Evolutionary conservation across 805 yeast species (phyloP), one percentile per base, ranked within the genome.

Genomic region (Pichia gijzeniarum): DNA sequence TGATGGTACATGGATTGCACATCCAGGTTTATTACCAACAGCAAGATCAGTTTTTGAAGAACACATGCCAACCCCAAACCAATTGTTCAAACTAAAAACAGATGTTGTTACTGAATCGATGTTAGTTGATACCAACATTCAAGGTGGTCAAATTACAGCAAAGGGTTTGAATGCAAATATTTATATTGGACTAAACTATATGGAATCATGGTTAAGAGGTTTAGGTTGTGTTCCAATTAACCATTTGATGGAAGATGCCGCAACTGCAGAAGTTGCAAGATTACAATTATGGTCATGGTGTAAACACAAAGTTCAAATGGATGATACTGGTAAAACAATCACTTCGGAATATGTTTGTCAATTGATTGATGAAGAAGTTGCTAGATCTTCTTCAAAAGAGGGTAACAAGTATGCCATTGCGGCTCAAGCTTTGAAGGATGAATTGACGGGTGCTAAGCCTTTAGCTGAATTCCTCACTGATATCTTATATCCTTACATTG

Each of bases 1-100:
- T 66, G 95, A 85, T 69, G 89, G 93, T 42, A 82, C 91, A 48
- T 85, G 95, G 95, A 85, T 85, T 60, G 91, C 91, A 14, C 93
- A 85, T 59, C 95, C 95, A 16, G 90, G 89, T 18, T 71, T 85
- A 62, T 85, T 85, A 21, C 74, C 82, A 16, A 76, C 84, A 52
- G 89, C 87, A 35, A 73, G 82, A 60, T 73, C 76, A 57, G 85
- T 84, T 18, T 85, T 85, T 68, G 75, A 80, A 61, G 77, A 81
- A 61, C 74, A 77, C 64, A 81, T 85, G 90, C 84, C 85, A 53
- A 85, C 91, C 33, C 86, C 90, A 53, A 85, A 85, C 70, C 93
- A 85, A 67, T 73, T 85, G 56, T 64, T 59, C 40, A 68, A 68
- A 41, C 83, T 84, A 48, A 67, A 67, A 34, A 57, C 62, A 16